Evolutionary conservation across 495 filamentous ascomycete species (phyloP).

Genomic region (Penicillium coprophilum): DNA sequence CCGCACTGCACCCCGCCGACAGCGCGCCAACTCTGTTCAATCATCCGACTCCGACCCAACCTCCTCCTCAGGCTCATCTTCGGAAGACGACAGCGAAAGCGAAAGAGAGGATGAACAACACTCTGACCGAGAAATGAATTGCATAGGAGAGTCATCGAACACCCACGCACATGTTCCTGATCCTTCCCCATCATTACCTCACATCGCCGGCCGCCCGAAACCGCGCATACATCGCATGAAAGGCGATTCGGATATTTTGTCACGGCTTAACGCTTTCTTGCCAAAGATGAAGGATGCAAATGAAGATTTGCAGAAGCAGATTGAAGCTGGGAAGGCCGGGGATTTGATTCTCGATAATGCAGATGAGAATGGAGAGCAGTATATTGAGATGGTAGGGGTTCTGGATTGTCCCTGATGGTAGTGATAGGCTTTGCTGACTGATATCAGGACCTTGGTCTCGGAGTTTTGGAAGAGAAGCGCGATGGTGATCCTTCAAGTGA

Average conservation of each 20-base stretch:
- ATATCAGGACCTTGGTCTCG: constrained; percentile 49
- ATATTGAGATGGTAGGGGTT: constrained; percentile 53
- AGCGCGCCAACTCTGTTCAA: neutral
- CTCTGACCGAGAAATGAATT: constrained; percentile 6
- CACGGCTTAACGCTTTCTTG: constrained; percentile 46
- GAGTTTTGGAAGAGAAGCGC: constrained; percentile 51
- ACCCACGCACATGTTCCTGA: neutral
- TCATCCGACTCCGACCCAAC: constrained; percentile 38
- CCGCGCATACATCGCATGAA: constrained; percentile 37
- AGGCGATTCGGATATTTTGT: constrained; percentile 33
- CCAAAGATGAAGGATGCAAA: constrained; percentile 51
- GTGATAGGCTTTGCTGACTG: constrained; percentile 10
- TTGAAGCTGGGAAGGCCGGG: constrained; percentile 36
- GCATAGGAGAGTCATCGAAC: neutral
- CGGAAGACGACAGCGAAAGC: constrained; percentile 28
- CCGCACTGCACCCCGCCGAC: constrained; percentile 2
- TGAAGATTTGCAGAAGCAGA: constrained; percentile 44
- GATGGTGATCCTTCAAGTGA: constrained; percentile 20
- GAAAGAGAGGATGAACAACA: constrained; percentile 25
- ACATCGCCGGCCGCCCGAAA: constrained; percentile 35
- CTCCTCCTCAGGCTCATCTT: constrained; percentile 40
- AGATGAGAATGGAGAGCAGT: constrained; percentile 36
- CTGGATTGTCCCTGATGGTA: neutral
- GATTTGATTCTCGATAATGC: constrained; percentile 40
- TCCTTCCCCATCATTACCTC: constrained; percentile 25